A percentile compares a stretch with the other conserved stretches of the same genome.
Conservation (phyloP, 2,329 filamentous ascomycete genomes). For the Epichloe uncinata region DNA sequence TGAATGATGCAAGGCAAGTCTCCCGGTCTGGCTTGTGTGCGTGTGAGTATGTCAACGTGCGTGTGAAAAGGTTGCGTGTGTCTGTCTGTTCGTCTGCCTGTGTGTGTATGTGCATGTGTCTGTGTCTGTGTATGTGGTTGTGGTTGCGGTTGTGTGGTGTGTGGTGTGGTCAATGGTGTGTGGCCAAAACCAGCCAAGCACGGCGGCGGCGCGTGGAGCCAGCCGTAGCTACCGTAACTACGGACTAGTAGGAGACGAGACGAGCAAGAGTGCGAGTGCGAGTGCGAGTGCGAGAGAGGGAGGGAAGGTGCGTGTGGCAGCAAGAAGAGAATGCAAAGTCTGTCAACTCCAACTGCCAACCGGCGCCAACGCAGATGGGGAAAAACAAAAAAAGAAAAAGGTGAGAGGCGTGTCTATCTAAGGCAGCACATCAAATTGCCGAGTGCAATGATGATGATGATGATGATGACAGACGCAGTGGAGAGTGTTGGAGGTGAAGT, state of each 20-base stretch:
- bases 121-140: neutral
- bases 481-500: neutral
- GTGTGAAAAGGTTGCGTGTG: neutral
- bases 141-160: neutral
- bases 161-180: neutral
- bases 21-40: neutral
- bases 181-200: neutral
- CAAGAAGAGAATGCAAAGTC: neutral
- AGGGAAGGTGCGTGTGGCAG: neutral
- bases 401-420: neutral
- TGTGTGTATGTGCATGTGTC: neutral
- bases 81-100: neutral
- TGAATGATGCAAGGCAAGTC: neutral
- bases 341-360: neutral
- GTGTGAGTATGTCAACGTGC: neutral
- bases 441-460: constrained; percentile 1
- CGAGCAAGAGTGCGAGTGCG: neutral
- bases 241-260: neutral
- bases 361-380: neutral
- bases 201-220: neutral
- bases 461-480: constrained; percentile 1
- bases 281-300: neutral
- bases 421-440: neutral
- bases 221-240: neutral
- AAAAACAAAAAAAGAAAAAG: neutral